Evolutionary conservation across 2,329 filamentous ascomycete species (phyloP), one percentile per base, ranked within the genome.

Genomic region (Epichloe sp.): DNA sequence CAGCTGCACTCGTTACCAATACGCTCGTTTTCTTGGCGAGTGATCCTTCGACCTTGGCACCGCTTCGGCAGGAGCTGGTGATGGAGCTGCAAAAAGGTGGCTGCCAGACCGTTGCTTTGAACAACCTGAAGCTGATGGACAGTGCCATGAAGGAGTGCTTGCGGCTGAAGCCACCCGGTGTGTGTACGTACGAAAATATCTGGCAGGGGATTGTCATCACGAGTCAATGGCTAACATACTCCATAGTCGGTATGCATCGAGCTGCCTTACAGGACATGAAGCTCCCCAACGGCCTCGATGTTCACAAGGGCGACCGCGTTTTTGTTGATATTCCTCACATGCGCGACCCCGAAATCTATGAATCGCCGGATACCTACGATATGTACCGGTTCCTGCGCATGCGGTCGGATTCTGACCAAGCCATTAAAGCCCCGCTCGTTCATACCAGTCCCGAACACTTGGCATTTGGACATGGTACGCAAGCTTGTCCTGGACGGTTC

Each of bases 271-370:
- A 54, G 35, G 52, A 54, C 23, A 23, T 54, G 44, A 35, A 31
- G 26, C 50, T 54, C 6, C 49, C 52, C 3, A 40, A 43, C n/a
- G 52, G 52, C 14, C 26, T 49, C 8, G 17, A 31, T 8, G 52
- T 52, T 3, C 50, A 35, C 19, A 54, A 52, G 43, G 52, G 50
- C 23, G 52, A 54, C 31, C 49, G 52, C 14, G 52, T 54, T 4
- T 54, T 54, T 45, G 50, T 54, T 7, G 52, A 54, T 26, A 52
- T 52, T 44, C 47, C 52, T 12, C 52, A 52, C 40, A 54, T 54
- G 52, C 52, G 47, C 8, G 52, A 54, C 26, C 31, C 50, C 38
- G 15, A 35, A 21, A 7, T 54, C 34, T 54, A 54, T 34, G 43
- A 54, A 41, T 47, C 44, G 15, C 52, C 52, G 2, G 44, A 54